Conservation (phyloP, 768 basidiomycete species). For the Kwoniella dejecticola region DNA sequence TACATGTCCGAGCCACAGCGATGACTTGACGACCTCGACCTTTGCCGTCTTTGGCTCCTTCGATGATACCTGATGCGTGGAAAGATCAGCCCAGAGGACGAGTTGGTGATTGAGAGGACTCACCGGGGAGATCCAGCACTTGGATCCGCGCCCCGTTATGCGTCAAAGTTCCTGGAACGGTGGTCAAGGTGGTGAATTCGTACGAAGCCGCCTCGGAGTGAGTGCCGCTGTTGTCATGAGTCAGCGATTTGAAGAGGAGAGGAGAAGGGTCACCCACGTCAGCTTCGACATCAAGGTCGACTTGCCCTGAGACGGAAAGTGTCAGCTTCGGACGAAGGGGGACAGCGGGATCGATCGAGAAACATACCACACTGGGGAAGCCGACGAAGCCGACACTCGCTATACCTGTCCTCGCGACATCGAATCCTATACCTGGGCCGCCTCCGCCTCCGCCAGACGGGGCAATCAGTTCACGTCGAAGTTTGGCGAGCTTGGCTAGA, state of each 20-base stretch:
- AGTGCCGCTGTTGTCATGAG: slow-evolving; percentile 72
- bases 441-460: slow-evolving; percentile 75
- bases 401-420: slow-evolving; percentile 96
- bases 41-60: slow-evolving; percentile 93
- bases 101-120: slow-evolving; percentile 47
- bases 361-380: slow-evolving; percentile 59
- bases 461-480: slow-evolving; percentile 86
- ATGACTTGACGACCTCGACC: slow-evolving; percentile 88
- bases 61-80: slow-evolving; percentile 84
- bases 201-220: slow-evolving; percentile 95
- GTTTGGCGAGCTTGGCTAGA: slow-evolving; percentile 89
- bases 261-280: slow-evolving; percentile 38
- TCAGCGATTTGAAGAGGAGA: neutral
- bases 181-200: slow-evolving; percentile 94
- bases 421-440: slow-evolving; percentile 91
- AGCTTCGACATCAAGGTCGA: slow-evolving; percentile 55
- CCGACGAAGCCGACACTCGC: slow-evolving; percentile 79
- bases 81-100: slow-evolving; percentile 7
- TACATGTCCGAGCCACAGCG: slow-evolving; percentile 89
- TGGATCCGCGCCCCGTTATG: slow-evolving; percentile 97
- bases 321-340: neutral
- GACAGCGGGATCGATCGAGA: neutral
- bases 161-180: slow-evolving; percentile 90
- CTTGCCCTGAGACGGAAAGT: slow-evolving; percentile 42
- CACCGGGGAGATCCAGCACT: slow-evolving; percentile 80